Conservation (phyloP, 2,329 filamentous ascomycete genomes). For the Ilyonectria destructans region DNA sequence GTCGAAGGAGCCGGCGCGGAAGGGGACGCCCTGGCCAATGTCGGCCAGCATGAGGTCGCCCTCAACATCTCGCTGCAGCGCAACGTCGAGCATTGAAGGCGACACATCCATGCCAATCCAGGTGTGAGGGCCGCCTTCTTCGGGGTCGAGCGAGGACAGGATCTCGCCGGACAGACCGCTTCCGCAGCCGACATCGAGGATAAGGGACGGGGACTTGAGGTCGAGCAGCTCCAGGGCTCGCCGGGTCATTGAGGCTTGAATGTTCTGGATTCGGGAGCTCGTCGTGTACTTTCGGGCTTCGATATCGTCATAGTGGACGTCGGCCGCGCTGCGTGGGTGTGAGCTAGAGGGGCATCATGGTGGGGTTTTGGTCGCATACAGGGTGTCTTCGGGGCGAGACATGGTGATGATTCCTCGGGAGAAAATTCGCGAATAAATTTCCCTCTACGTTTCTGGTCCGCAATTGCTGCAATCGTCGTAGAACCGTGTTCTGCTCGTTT, state of each 20-base stretch:
- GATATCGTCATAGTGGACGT: constrained; percentile 96
- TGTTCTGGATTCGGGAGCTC: constrained; percentile 93
- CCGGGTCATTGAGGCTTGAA: constrained; percentile 95
- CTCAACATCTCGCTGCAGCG: constrained; percentile 91
- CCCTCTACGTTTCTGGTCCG: not conserved
- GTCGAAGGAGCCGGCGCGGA: constrained; percentile 92
- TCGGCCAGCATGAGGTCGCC: constrained; percentile 96
- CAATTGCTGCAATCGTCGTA: not conserved
- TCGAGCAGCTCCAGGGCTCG: constrained; percentile 93
- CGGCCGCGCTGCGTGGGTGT: constrained; percentile 78
- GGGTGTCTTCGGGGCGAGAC: constrained; percentile 96
- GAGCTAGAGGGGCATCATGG: constrained; percentile 47
- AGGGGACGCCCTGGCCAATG: constrained; percentile 95
- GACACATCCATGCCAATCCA: constrained; percentile 99
- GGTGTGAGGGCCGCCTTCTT: constrained; percentile 87
- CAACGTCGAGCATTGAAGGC: constrained; percentile 96
- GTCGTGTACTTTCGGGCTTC: constrained; percentile 99
- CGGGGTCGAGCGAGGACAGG: constrained; percentile 78
- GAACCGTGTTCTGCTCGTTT: constrained; percentile 10
- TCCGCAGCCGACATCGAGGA: constrained; percentile 97
- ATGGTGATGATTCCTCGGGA: constrained; percentile 67
- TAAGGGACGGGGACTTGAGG: constrained; percentile 84
- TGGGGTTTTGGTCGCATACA: constrained; percentile 70
- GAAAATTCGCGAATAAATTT: not conserved
- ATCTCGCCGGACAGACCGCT: constrained; percentile 96